Percentiles rank a stretch among this genome's conserved stretches.
These are phyloP conservation scores for Coffea canephora DNA, from an alignment of 257 asterid species.

Conservation along the genomic window DNA sequence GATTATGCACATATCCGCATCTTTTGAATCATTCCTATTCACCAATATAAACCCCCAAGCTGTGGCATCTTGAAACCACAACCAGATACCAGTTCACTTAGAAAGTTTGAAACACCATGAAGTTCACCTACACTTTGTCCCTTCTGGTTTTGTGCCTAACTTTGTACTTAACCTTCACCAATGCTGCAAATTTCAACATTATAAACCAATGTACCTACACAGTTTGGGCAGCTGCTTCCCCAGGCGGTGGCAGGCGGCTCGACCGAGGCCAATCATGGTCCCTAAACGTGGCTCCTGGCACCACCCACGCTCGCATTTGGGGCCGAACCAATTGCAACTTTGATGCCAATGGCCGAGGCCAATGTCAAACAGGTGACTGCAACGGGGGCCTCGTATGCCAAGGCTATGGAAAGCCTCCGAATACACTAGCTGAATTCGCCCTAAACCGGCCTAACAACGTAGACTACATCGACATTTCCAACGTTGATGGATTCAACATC, in stretches of 20 bases:
- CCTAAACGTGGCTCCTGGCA: conserved; percentile 15
- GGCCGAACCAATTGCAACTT: conserved; percentile 36
- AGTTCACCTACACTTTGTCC: background rate
- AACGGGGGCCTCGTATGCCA: no score
- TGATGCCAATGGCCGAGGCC: conserved; percentile 24
- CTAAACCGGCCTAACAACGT: no score
- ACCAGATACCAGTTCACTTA: background rate
- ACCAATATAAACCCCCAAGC: conserved; percentile 1
- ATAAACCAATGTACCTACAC: conserved; percentile 36
- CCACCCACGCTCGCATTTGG: conserved; percentile 27
- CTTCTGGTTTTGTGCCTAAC: background rate
- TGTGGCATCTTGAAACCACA: background rate
- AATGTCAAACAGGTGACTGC: background rate
- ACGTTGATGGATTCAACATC: conserved; percentile 67
- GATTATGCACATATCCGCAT: no score
- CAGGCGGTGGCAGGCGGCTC: conserved; percentile 31
- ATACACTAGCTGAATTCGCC: no score
- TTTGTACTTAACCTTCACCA: background rate
- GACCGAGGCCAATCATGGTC: conserved; percentile 28
- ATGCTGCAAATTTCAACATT: conserved; percentile 24
- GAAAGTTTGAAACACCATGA: conserved; percentile 8
- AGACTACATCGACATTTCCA: conserved; percentile 1
- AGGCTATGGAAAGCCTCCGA: no score
- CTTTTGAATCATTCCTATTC: background rate
- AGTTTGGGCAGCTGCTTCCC: conserved; percentile 38